Evolutionary conservation across 2,329 filamentous ascomycete species (phyloP), one percentile per base, ranked within the genome.

Genomic region (Aspergillus nomiae): DNA sequence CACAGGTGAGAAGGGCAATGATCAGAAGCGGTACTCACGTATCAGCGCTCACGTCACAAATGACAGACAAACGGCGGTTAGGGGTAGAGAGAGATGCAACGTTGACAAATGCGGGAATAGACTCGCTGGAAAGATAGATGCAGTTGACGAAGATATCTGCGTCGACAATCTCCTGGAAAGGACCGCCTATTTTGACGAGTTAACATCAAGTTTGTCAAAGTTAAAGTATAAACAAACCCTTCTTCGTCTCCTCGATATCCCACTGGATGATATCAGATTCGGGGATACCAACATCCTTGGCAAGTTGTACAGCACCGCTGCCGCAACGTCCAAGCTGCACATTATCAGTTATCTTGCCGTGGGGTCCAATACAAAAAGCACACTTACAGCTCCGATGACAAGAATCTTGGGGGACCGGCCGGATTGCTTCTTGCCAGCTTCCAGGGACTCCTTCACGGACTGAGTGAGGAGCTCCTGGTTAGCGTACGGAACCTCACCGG

Each of bases 71-170:
- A 73, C 89, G 90, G 75, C 94, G 89, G 71, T 84, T 84, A 3
- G 90, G 83, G 46, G 84, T 81, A 67, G 88, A 84, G 60, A 97
- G 86, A 58, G 86, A 88, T 69, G 91, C 86, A 64, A 84, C 74
- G 78, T 91, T 89, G 74, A 96, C 86, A 76, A 97, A 97, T 38
- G 90, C 90, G 30, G 92, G 90, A 69, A 95, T 94, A 41, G 38
- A 41, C 76, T 89, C 87, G 70, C 87, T 83, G 65, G 84, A 87
- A 48, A 97, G 88, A 81, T 97, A 97, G 77, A 97, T 94, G 85
- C 90, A 93, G 83, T 95, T 96, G 77, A 95, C 84, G 75, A 93
- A 92, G 74, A 92, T 89, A 72, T 92, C 89, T 64, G 83, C 71
- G 59, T 74, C 86, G 54, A 89, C 83, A 72, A 96, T 93, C 81